Percentiles rank a stretch among this genome's conserved stretches.
These are phyloP conservation scores for Chlamydomonas incerta DNA, from an alignment of 139 green algal genomes.

Conservation along the genomic window DNA sequence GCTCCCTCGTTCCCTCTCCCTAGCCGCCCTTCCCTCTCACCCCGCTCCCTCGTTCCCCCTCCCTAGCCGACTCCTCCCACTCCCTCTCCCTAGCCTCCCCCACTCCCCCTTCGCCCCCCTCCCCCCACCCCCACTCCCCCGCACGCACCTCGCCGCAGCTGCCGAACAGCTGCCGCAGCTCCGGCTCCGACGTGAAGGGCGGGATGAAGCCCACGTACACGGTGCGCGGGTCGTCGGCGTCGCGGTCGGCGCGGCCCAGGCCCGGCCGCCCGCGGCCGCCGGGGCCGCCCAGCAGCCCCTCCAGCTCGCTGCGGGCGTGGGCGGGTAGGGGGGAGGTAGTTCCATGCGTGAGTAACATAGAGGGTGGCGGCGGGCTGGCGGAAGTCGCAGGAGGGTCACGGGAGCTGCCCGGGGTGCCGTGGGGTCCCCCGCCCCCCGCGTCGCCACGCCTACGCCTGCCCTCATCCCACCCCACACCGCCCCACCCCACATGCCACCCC, in stretches of 20 bases:
- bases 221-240: constrained; percentile 24
- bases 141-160: constrained; percentile 55
- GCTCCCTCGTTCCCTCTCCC: neutral
- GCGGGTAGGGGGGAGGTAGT: neutral
- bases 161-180: constrained; percentile 70
- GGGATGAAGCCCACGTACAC: constrained; percentile 87
- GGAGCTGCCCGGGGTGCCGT: no score
- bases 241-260: constrained; percentile 43
- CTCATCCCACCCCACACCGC: no score
- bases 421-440: no score
- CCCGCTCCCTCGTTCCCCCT: no score
- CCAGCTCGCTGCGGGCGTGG: constrained; percentile 20
- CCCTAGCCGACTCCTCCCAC: no score
- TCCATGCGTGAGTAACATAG: no score
- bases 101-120: no score
- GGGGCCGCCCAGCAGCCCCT: constrained; percentile 3
- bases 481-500: neutral
- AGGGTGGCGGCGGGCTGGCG: no score
- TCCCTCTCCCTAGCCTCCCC: no score
- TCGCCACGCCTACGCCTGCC: no score
- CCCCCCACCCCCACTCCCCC: neutral
- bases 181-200: constrained; percentile 54
- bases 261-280: neutral
- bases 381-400: no score
- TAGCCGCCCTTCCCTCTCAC: neutral